phyloP scores from a whole-genome alignment of 345 rosid genomes.

The Eucalyptus sp. region DNA sequence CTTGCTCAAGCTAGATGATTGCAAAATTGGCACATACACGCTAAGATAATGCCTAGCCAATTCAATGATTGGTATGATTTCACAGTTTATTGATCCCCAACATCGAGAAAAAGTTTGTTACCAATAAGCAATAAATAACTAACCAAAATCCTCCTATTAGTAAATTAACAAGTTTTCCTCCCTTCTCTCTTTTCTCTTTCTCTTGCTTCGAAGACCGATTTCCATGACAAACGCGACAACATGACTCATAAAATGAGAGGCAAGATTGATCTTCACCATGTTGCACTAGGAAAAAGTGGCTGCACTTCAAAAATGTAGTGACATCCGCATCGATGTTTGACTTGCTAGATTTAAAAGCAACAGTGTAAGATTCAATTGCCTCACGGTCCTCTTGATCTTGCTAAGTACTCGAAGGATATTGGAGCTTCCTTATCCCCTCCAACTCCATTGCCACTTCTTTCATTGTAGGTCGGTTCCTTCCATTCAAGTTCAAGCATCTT shows the following conservation, averaged over 20 bases:
- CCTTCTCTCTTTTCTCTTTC: neutral
- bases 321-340: fast-evolving
- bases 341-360: neutral
- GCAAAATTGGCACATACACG: neutral
- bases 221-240: too few species aligned
- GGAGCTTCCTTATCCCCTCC: neutral
- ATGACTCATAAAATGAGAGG: neutral
- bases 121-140: neutral
- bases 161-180: neutral
- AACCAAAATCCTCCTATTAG: neutral
- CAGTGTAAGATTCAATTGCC: too few species aligned
- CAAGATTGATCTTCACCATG: neutral
- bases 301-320: neutral
- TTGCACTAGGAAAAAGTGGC: neutral
- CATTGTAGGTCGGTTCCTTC: neutral
- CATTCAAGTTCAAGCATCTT: neutral
- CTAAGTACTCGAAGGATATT: neutral
- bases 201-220: neutral
- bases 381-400: neutral
- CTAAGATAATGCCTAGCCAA: neutral
- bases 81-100: neutral
- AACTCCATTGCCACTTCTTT: neutral
- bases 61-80: too few species aligned
- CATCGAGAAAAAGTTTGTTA: neutral
- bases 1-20: neutral